Evolutionary conservation across 345 rosid species (phyloP).

Genomic region (Hibiscus trionum): DNA sequence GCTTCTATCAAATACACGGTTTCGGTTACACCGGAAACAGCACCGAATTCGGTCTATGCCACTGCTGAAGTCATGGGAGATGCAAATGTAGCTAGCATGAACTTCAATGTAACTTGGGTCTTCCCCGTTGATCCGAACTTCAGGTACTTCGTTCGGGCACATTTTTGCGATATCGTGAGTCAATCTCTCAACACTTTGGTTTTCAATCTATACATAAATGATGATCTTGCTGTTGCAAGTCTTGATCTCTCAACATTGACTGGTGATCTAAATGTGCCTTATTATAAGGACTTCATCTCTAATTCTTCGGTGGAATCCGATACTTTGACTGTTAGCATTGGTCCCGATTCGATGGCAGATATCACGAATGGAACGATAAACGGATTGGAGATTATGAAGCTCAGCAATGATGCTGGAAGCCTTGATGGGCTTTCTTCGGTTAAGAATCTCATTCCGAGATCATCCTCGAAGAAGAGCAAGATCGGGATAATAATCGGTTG

Average conservation of each 20-base stretch:
- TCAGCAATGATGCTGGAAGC: slow-evolving; percentile 71
- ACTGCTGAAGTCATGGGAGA: slow-evolving; percentile 84
- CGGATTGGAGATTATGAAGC: slow-evolving; percentile 83
- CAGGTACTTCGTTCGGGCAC: slow-evolving; percentile 76
- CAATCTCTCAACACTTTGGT: slow-evolving; percentile 59
- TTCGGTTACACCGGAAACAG: slow-evolving; percentile 49
- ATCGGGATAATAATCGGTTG: slow-evolving; percentile 38
- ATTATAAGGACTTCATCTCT: slow-evolving; percentile 67
- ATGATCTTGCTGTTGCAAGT: slow-evolving; percentile 56
- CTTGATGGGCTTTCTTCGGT: slow-evolving; percentile 63
- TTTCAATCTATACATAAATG: slow-evolving; percentile 80
- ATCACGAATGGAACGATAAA: slow-evolving; percentile 59
- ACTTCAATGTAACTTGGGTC: slow-evolving; percentile 92
- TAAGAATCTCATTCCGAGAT: slow-evolving; percentile 42
- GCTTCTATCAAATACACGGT: slow-evolving; percentile 45
- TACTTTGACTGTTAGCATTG: slow-evolving; percentile 70
- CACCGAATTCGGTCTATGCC: slow-evolving; percentile 88
- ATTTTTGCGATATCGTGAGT: slow-evolving; percentile 85
- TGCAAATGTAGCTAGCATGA: slow-evolving; percentile 55
- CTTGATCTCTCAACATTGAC: slow-evolving; percentile 62
- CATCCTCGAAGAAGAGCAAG: slow-evolving; percentile 32
- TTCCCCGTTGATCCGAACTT: slow-evolving; percentile 56
- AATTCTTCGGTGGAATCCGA: slow-evolving; percentile 45
- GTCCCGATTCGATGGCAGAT: slow-evolving; percentile 60
- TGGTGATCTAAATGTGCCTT: slow-evolving; percentile 48